Percentiles rank a stretch among this genome's conserved stretches.
Conservation (phyloP, 257 asterid species). For the Nicotiana paniculata region DNA sequence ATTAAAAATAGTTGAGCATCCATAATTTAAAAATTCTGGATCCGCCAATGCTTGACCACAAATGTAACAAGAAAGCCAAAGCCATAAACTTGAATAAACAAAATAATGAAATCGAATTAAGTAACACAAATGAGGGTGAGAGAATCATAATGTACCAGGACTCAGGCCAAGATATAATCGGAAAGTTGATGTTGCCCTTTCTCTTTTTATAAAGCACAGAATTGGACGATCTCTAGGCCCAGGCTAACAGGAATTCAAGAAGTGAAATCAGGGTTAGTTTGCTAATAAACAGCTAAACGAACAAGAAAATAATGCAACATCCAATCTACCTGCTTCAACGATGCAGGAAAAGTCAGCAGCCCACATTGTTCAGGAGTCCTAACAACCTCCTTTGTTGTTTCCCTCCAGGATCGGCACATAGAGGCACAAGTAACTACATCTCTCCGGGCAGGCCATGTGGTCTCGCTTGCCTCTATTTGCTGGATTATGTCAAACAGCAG, state of each 20-base stretch:
- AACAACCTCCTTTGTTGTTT: constrained; percentile 37
- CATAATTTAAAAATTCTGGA: no score
- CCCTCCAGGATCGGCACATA: constrained; percentile 55
- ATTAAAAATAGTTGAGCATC: no score
- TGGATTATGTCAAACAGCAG: constrained; percentile 54
- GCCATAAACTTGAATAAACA: not conserved
- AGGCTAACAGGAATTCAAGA: constrained; percentile 34
- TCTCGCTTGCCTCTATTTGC: constrained; percentile 43
- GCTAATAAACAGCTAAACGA: not conserved
- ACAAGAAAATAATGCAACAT: not conserved
- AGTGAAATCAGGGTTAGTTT: not conserved
- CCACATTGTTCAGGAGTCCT: constrained; percentile 68
- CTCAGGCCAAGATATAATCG: constrained; percentile 57
- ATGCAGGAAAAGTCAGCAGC: constrained; percentile 60
- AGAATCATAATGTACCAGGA: constrained; percentile 42
- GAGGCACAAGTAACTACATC: constrained; percentile 54
- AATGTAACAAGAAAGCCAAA: not conserved
- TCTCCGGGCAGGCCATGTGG: constrained; percentile 54
- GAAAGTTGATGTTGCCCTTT: constrained; percentile 52
- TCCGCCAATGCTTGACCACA: not conserved
- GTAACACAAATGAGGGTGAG: not conserved
- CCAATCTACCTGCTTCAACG: constrained; percentile 55
- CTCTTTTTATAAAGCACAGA: constrained; percentile 76
- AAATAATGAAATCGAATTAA: no score
- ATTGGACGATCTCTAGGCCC: constrained; percentile 65